Evolutionary conservation across 2,329 filamentous ascomycete species (phyloP).

Genomic region (Fusarium sp.): DNA sequence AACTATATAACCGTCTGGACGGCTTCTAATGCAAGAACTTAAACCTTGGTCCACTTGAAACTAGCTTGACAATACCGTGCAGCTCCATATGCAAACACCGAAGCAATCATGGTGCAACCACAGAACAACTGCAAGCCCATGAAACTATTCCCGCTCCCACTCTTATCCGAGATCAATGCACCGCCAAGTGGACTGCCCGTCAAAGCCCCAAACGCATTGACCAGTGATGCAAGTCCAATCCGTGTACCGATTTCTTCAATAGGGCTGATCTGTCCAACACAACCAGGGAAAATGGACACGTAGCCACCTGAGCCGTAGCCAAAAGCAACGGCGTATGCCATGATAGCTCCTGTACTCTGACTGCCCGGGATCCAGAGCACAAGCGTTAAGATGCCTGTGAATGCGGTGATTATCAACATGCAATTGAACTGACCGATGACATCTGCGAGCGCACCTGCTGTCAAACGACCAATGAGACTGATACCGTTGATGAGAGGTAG

Average conservation of each 20-base stretch:
- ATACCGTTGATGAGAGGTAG: background rate
- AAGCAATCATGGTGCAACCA: background rate
- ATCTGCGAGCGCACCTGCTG: background rate
- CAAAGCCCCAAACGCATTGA: background rate
- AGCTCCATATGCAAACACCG: background rate
- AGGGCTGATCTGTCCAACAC: background rate
- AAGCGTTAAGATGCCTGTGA: background rate
- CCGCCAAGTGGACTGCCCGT: background rate
- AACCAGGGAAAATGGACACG: background rate
- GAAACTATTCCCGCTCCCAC: background rate
- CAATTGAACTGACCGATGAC: background rate
- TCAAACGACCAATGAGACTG: background rate
- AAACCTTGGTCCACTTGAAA: rapidly evolving
- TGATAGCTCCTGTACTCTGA: background rate
- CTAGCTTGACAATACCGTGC: background rate
- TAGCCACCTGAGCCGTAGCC: constrained; percentile 5
- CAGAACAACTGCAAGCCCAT: background rate
- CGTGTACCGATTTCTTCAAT: background rate
- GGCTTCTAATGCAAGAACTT: no score
- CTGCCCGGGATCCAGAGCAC: background rate
- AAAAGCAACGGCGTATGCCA: background rate
- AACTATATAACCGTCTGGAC: no score
- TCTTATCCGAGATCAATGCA: background rate
- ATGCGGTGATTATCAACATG: background rate
- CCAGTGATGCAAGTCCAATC: background rate